phyloP scores from a whole-genome alignment of 2,329 filamentous ascomycete genomes.

The Scedosporium dehoogii region DNA sequence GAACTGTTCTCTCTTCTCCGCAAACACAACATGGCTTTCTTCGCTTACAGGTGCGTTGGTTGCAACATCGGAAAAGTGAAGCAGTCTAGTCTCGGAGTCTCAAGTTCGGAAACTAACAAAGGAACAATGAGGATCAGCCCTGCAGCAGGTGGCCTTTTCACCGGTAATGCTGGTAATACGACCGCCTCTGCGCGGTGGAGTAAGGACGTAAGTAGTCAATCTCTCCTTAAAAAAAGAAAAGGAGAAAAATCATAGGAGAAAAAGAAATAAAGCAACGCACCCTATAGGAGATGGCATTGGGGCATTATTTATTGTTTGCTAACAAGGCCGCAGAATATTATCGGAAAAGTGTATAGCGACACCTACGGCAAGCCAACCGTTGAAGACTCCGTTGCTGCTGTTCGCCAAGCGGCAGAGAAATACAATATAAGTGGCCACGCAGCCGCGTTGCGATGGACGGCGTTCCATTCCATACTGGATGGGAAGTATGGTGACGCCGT shows the following conservation, averaged over 20 bases:
- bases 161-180: background rate
- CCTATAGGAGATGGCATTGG: too few species aligned
- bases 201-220: background rate
- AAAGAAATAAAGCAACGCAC: too few species aligned
- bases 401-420: background rate
- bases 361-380: background rate
- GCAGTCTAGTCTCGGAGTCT: background rate
- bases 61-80: background rate
- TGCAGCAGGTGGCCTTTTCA: background rate
- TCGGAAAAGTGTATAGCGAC: background rate
- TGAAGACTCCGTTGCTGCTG: background rate
- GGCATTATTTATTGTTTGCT: too few species aligned
- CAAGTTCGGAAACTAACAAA: background rate
- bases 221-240: background rate
- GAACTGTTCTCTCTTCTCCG: conserved; percentile 31
- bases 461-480: background rate
- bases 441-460: background rate
- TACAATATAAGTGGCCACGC: background rate
- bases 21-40: conserved; percentile 30
- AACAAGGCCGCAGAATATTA: background rate
- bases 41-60: conserved; percentile 23
- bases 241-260: too few species aligned
- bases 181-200: background rate
- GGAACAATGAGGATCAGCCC: background rate
- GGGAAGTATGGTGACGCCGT: background rate